Evolutionary conservation across 306 rosid species (phyloP), one percentile per base, ranked within the genome.

Genomic region (Myrica gale): DNA sequence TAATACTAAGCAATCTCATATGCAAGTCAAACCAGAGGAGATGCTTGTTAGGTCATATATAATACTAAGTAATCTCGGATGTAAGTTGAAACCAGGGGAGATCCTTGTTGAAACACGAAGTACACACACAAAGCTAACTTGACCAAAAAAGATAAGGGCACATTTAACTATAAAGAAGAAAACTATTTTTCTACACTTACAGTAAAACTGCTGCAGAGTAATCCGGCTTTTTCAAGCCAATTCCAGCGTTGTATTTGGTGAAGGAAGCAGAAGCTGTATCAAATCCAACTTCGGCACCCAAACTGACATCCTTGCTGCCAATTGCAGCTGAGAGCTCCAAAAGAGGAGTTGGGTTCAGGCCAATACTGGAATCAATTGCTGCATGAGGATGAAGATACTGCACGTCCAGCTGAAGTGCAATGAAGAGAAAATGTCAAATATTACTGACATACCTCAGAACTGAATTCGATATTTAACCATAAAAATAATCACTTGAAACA

Each of bases 251-350:
- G 82, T 85, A 94, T 84, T 90, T 94, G 74, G 90, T 87, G 86
- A 94, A 94, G 37, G 93, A 91, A 74, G 96, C 89, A 84, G 94
- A 90, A 75, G 90, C 85, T 5, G 97, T 94, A 80, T 90, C 91
- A 87, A 94, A 94, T 82, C 96, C 93, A 81, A 90, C 86, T 87
- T 91, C 98, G 71, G 87, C 98, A 45, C 98, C 98, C 85, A 90
- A 72, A 81, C 90, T 87, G 70, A 90, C 74, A 78, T 91, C 96
- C 80, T 85, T 90, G 78, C 91, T 87, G 42, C 98, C 98, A 73
- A 94, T 82, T 56, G 98, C 83, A 57, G 88, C 91, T 15, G 98
- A 87, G 69, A 94, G 74, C 83, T 90, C 96, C 84, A 94, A 85
- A 67, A 84, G 88, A 79, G 96, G 98, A 73, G 85, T 80, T 61